phyloP scores from a whole-genome alignment of 148 eudicot species.

The Amaranthus palmeri region DNA sequence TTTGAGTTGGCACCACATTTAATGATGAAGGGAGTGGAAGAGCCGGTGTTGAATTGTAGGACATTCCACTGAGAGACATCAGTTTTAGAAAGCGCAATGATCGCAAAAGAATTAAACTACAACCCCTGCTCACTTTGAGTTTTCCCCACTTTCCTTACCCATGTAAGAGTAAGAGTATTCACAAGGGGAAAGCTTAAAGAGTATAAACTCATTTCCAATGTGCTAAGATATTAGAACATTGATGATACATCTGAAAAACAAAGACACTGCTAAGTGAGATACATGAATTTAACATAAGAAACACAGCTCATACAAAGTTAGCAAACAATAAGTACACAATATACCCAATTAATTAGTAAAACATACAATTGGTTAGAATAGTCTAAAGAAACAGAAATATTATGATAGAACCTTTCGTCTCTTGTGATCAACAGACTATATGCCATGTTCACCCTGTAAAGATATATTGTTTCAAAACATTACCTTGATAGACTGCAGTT shows the following conservation, averaged over 20 bases:
- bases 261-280: background rate
- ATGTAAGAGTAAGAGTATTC: too few relatives aligned
- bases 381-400: too few relatives aligned
- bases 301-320: background rate
- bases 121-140: background rate
- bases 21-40: conserved; percentile 81
- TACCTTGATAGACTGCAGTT: conserved; percentile 94
- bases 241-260: background rate
- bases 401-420: conserved; percentile 70
- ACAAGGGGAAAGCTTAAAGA: too few relatives aligned
- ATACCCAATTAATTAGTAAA: background rate
- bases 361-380: background rate
- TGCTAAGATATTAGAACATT: background rate
- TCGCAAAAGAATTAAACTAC: too few relatives aligned
- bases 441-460: background rate
- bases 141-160: too few relatives aligned
- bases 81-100: too few relatives aligned
- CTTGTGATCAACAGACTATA: conserved; percentile 87
- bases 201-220: background rate
- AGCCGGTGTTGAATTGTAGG: conserved; percentile 90
- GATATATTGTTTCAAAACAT: background rate
- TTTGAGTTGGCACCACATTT: conserved; percentile 97
- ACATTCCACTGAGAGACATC: conserved; percentile 97
- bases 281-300: conserved; percentile 1
- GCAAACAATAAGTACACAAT: background rate